Conservation (phyloP, 1,284 basidiomycete species). For the Austroboletus niveus region DNA sequence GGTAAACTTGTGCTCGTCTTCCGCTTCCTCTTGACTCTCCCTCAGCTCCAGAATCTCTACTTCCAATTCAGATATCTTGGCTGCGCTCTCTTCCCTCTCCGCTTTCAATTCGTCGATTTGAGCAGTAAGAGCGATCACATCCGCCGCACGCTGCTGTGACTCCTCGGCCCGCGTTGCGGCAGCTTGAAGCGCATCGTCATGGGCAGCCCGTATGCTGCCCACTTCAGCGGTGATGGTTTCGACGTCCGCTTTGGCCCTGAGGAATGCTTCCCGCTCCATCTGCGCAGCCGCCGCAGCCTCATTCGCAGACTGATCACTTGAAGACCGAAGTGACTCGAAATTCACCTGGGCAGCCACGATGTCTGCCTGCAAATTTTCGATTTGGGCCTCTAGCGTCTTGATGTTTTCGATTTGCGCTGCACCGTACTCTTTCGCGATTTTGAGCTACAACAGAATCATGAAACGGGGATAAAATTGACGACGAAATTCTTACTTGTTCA, state of each 20-base stretch:
- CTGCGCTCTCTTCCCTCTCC: constrained; percentile 74
- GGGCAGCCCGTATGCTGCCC: constrained; percentile 49
- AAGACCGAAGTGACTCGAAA: constrained; percentile 48
- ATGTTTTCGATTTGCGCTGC: constrained; percentile 45
- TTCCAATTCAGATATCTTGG: constrained; percentile 76
- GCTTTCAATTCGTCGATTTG: constrained; percentile 56
- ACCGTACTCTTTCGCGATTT: constrained; percentile 42
- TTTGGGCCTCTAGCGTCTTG: constrained; percentile 48
- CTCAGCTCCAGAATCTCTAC: constrained; percentile 76
- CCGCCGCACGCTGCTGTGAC: constrained; percentile 45
- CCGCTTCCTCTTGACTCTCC: constrained; percentile 63
- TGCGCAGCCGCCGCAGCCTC: constrained; percentile 50
- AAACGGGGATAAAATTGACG: not conserved
- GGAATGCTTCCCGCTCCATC: constrained; percentile 59
- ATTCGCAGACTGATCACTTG: constrained; percentile 43
- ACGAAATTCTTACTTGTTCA: constrained; percentile 46
- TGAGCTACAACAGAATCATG: constrained; percentile 44
- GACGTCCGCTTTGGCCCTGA: constrained; percentile 63
- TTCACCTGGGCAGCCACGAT: constrained; percentile 50
- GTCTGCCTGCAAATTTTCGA: constrained; percentile 50
- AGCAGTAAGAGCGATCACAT: constrained; percentile 44
- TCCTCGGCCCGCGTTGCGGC: constrained; percentile 43
- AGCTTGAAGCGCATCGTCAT: constrained; percentile 48
- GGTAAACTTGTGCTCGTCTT: constrained; percentile 54
- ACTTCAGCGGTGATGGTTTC: constrained; percentile 55